phyloP scores from a whole-genome alignment of 2,329 filamentous ascomycete species.

The Microdochium bolleyi region DNA sequence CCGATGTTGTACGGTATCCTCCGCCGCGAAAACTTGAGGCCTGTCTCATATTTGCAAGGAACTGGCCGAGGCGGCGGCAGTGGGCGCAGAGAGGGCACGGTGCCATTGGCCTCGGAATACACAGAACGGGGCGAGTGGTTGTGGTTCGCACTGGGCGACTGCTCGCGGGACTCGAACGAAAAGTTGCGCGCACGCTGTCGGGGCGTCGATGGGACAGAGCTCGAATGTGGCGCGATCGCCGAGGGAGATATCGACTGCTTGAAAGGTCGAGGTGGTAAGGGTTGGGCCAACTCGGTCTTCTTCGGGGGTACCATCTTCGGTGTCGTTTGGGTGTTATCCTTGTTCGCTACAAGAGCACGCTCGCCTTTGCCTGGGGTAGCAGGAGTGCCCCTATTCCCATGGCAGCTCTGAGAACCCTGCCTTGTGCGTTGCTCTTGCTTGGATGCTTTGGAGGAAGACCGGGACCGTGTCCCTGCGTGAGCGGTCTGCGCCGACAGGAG shows the following conservation, averaged over 20 bases:
- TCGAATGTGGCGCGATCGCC: constrained; percentile 60
- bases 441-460: constrained; percentile 53
- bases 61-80: constrained; percentile 45
- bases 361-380: constrained; percentile 45
- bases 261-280: constrained; percentile 11
- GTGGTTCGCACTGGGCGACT: constrained; percentile 68
- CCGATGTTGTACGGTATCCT: constrained; percentile 89
- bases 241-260: constrained; percentile 30
- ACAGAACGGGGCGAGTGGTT: constrained; percentile 85
- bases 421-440: constrained; percentile 42
- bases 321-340: constrained; percentile 29
- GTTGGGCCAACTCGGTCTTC: constrained; percentile 21
- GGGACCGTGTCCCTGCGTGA: constrained; percentile 47
- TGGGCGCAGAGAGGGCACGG: constrained; percentile 59
- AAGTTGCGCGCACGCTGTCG: constrained; percentile 82
- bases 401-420: constrained; percentile 43
- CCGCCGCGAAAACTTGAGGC: constrained; percentile 70
- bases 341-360: constrained; percentile 53
- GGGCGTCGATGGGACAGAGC: constrained; percentile 87
- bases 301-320: constrained; percentile 40
- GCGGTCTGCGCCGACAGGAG: constrained; percentile 47
- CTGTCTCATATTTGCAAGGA: constrained; percentile 84
- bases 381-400: constrained; percentile 56
- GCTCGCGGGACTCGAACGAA: constrained; percentile 67
- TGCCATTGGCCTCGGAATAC: constrained; percentile 79